Percentiles rank a stretch among this genome's conserved stretches.
These are phyloP conservation scores for Trypanosoma lewisi DNA, from an alignment of 208 protist genomes.

Conservation along the genomic window DNA sequence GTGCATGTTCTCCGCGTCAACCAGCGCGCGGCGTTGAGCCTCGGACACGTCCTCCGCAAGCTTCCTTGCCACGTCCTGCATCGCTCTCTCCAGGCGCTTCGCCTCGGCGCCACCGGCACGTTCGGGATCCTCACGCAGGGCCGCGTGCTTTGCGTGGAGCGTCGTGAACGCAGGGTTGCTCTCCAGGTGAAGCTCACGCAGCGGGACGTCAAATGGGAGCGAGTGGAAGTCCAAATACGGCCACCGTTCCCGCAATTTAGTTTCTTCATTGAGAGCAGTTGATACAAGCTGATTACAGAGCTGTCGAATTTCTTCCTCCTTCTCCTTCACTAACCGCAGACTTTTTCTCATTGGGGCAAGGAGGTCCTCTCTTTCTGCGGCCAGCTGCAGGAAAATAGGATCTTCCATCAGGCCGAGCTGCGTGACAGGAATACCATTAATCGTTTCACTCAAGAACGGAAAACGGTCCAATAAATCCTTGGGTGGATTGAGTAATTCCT, in stretches of 20 bases:
- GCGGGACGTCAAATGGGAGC: conserved; percentile 31
- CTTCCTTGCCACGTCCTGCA: conserved; percentile 31
- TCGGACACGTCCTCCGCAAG: conserved; percentile 39
- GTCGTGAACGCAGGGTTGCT: conserved; percentile 27
- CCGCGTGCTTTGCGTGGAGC: conserved; percentile 34
- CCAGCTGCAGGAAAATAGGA: conserved; percentile 46
- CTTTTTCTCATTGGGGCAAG: conserved; percentile 41
- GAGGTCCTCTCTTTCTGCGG: conserved; percentile 57
- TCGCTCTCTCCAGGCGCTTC: conserved; percentile 42
- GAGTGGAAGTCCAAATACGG: conserved; percentile 40
- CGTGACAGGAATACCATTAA: conserved; percentile 45
- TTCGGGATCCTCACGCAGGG: conserved; percentile 31
- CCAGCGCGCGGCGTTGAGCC: conserved; percentile 25
- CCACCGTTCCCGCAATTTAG: conserved; percentile 30
- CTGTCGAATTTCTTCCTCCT: conserved; percentile 47
- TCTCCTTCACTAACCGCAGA: conserved; percentile 35
- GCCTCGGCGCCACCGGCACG: conserved; percentile 23
- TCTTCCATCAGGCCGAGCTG: conserved; percentile 53
- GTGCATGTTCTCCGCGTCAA: conserved; percentile 35
- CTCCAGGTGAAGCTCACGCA: conserved; percentile 36
- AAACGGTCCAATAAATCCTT: conserved; percentile 46
- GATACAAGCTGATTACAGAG: conserved; percentile 36
- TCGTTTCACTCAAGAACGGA: conserved; percentile 45
- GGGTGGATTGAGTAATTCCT: conserved; percentile 40
- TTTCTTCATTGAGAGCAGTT: conserved; percentile 30